Evolutionary conservation across 2,329 filamentous ascomycete species (phyloP).

Genomic region (Penicillium janthinellum): DNA sequence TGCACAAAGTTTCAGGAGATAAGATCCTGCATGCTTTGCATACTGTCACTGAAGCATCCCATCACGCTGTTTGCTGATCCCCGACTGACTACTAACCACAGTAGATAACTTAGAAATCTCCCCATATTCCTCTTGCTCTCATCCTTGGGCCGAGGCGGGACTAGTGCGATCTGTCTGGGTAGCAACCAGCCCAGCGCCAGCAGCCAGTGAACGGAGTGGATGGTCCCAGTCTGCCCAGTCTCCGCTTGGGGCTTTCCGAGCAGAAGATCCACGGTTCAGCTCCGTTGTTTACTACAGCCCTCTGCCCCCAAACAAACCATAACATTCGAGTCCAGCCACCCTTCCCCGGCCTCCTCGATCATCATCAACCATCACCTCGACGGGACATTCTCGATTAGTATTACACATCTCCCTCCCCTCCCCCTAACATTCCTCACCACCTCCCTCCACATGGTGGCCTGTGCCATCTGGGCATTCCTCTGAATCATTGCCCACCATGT

Average conservation of each 20-base stretch:
- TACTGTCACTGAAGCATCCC: neutral
- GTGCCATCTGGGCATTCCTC: constrained; percentile 25
- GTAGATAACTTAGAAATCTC: neutral
- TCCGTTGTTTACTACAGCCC: constrained; percentile 33
- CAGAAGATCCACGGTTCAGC: constrained; percentile 38
- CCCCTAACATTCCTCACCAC: constrained; percentile 17
- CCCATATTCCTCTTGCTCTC: neutral
- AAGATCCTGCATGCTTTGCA: constrained; percentile 2
- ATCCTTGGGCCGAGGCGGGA: constrained; percentile 4
- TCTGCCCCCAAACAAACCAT: constrained; percentile 29
- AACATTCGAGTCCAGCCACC: constrained; percentile 14
- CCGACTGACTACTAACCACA: neutral
- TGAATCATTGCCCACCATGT: constrained; percentile 40
- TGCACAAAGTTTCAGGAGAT: neutral
- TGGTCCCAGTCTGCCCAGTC: constrained; percentile 6
- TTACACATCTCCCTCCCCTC: constrained; percentile 7
- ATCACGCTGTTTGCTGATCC: neutral
- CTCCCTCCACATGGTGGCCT: constrained; percentile 33
- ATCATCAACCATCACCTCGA: constrained; percentile 7
- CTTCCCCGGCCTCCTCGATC: constrained; percentile 10
- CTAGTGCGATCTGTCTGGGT: constrained; percentile 29
- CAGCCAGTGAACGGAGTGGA: constrained; percentile 2
- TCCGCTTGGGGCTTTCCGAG: constrained; percentile 11
- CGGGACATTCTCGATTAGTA: neutral
- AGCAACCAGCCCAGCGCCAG: constrained; percentile 26